Percentiles rank a stretch among this genome's conserved stretches.
These are phyloP conservation scores for Xerocomellus intermedius DNA, from an alignment of 768 basidiomycete species.

Conservation along the genomic window DNA sequence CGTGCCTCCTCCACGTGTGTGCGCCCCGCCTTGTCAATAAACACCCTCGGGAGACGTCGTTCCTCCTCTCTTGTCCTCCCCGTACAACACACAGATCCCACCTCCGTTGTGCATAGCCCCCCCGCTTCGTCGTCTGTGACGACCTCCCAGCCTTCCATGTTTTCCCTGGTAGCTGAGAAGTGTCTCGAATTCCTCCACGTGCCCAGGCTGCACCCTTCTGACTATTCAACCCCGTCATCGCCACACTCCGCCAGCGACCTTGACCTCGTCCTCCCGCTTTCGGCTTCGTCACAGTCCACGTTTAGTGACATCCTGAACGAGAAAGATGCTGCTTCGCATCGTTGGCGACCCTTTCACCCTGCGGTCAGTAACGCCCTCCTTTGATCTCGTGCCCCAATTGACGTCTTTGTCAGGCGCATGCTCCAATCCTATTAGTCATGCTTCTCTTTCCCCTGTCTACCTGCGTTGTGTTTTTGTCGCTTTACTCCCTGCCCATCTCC, in stretches of 20 bases:
- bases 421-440: constrained; percentile 67
- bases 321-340: constrained; percentile 33
- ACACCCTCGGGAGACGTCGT: constrained; percentile 54
- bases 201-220: constrained; percentile 37
- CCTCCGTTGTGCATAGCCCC: background rate
- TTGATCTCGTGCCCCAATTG: constrained; percentile 7
- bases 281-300: constrained; percentile 47
- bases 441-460: constrained; percentile 73
- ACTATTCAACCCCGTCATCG: constrained; percentile 48
- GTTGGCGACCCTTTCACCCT: constrained; percentile 33
- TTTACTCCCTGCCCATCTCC: constrained; percentile 65
- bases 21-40: constrained; percentile 49
- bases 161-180: constrained; percentile 48
- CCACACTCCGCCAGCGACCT: constrained; percentile 39
- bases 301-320: constrained; percentile 45
- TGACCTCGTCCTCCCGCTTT: constrained; percentile 54
- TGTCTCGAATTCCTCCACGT: constrained; percentile 54
- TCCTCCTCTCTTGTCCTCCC: constrained; percentile 48
- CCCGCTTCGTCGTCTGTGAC: constrained; percentile 8
- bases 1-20: constrained; percentile 62
- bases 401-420: constrained; percentile 41
- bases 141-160: constrained; percentile 43
- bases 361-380: constrained; percentile 31
- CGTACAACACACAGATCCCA: constrained; percentile 17
- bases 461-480: constrained; percentile 41